Evolutionary conservation across 192 early-diverging fungal genomes (phyloP), one percentile per base, ranked within the genome.

Genomic region (Haplosporangium gracile): DNA sequence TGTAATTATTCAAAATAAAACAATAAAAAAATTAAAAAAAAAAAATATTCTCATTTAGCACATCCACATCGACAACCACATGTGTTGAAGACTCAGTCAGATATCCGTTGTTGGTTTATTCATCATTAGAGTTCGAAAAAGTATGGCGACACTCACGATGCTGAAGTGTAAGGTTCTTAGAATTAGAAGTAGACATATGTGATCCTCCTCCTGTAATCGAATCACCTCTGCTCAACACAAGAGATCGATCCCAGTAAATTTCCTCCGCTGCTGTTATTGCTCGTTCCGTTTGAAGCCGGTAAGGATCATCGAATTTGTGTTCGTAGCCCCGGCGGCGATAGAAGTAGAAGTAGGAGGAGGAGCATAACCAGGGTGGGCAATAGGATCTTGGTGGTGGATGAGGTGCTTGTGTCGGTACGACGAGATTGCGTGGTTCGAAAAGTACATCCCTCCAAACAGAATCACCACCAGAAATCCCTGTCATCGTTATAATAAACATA

Each of bases 391-490:
- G 26, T 80, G 83, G 22, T 80, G 74, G 10, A 85, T 69, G 9
- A 80, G 36, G 29, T 85, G 79, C 29, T 77, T 77, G 18, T 55
- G 73, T 38, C 83, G 78, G 29, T 85, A 85, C 9, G 83, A 76
- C 4, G 78, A 80, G 18, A 85, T 68, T 18, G 78, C 79, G 2
- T 80, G 70, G 71, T 85, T 85, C 16, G 79, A 80, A 13, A 85
- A 11, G n/a, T 80, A 80, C 39, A 80, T 36, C 7, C 74, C 83
- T 11, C 83, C 83, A 79, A 85, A 77, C 26, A 85, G 63, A 26
- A 85, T 22, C 20, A 85, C 78, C 6, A 85, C 38, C 45, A 85
- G 57, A 38, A 85, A 85, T 0, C 38, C 60, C 83, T 85, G 45
- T 57, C 39, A 60, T 36, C 38, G 24, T 53, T 13, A 24, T 29